Percentiles rank a stretch among this genome's conserved stretches.
Conservation (phyloP, 1,284 basidiomycete species). For the Leucocoprinus gongylophorus region DNA sequence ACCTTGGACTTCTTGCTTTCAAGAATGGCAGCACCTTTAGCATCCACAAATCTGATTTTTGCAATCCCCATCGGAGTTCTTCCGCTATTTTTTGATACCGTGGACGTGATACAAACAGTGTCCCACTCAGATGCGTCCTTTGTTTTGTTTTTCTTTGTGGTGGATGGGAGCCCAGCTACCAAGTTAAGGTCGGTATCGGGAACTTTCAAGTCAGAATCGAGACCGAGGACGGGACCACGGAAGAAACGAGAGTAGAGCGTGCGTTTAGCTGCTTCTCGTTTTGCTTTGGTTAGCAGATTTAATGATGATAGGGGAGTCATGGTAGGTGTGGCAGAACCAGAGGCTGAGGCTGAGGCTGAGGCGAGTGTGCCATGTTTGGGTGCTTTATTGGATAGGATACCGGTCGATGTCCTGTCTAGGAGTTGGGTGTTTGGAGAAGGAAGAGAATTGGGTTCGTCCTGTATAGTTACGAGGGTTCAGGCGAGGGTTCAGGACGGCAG, state of each 20-base stretch:
- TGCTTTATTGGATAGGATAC: conserved; percentile 11
- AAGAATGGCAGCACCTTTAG: conserved; percentile 10
- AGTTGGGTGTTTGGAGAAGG: neutral
- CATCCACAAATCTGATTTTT: conserved; percentile 9
- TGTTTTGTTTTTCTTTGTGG: neutral
- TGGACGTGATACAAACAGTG: neutral
- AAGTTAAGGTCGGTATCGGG: no score
- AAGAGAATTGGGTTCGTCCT: neutral
- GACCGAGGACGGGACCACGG: conserved; percentile 57
- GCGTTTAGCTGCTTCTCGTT: conserved; percentile 69
- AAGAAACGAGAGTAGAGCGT: conserved; percentile 78
- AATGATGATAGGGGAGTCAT: conserved; percentile 37
- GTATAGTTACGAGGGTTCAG: neutral
- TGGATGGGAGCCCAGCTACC: no score
- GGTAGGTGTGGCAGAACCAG: conserved; percentile 41
- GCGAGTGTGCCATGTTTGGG: conserved; percentile 2
- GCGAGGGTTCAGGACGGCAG: neutral
- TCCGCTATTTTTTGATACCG: neutral
- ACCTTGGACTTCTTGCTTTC: neutral
- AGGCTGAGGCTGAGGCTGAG: conserved; percentile 22
- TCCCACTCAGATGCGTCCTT: neutral
- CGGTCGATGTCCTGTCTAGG: conserved; percentile 5
- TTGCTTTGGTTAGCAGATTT: conserved; percentile 58
- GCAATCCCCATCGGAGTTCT: conserved; percentile 11
- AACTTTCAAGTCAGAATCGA: neutral